Evolutionary conservation across 371 early-diverging fungal species (phyloP).

Genomic region (Syncephalastrum monosporum): DNA sequence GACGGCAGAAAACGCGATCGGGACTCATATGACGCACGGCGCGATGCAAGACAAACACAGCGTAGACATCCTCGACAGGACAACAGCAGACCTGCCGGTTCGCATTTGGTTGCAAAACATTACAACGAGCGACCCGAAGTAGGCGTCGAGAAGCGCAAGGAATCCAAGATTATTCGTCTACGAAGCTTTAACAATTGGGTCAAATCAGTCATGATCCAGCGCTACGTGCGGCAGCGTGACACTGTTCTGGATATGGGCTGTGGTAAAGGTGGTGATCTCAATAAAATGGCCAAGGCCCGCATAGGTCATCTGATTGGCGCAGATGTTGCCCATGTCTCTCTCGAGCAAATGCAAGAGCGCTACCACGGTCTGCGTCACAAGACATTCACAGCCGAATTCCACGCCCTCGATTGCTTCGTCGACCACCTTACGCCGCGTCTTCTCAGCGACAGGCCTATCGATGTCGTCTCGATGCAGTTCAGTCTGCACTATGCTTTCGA

Average conservation of each 20-base stretch:
- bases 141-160: constrained; percentile 70
- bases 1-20: too few species aligned
- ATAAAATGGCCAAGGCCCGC: constrained; percentile 83
- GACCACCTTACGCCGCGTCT: constrained; percentile 57
- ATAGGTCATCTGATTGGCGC: constrained; percentile 76
- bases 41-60: too few species aligned
- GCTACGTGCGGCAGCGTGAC: constrained; percentile 53
- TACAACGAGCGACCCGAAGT: constrained; percentile 91
- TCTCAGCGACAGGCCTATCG: constrained; percentile 59
- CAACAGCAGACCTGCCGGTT: too few species aligned
- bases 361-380: constrained; percentile 58
- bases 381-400: constrained; percentile 72
- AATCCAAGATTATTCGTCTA: constrained; percentile 83
- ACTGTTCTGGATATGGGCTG: constrained; percentile 94
- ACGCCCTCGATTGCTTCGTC: constrained; percentile 81
- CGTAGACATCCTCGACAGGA: too few species aligned
- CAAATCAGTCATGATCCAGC: constrained; percentile 83
- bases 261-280: constrained; percentile 99
- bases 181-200: constrained; percentile 97
- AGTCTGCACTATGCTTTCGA: constrained; percentile 98
- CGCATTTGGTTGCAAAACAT: constrained; percentile 77
- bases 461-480: constrained; percentile 96
- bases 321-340: constrained; percentile 94
- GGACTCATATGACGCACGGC: too few species aligned
- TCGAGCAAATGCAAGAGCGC: constrained; percentile 85